Conservation (phyloP, 139 green algal species). For the Volvox reticuliferus region DNA sequence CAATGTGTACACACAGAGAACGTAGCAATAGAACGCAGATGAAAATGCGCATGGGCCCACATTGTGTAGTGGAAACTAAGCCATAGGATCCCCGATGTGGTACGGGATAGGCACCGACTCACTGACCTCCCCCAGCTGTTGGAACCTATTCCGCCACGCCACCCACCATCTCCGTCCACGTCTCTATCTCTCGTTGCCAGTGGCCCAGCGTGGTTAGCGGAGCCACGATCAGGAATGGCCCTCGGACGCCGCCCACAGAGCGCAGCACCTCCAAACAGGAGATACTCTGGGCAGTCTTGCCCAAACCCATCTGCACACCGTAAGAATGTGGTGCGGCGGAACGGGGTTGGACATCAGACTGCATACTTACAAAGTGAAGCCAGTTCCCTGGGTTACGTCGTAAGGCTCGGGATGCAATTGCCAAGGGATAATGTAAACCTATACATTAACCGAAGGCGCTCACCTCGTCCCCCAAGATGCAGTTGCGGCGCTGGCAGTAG, state of each 20-base stretch:
- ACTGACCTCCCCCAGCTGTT: too few species aligned
- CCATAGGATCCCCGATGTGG: too few species aligned
- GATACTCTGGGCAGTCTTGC: constrained; percentile 93
- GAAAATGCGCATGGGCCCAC: too few species aligned
- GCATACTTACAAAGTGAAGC: too few species aligned
- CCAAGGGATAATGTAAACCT: too few species aligned
- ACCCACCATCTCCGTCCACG: constrained; percentile 88
- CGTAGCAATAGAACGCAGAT: too few species aligned
- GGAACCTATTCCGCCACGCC: neutral
- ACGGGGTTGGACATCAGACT: too few species aligned
- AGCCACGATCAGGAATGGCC: constrained; percentile 93
- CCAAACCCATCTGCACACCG: constrained; percentile 90
- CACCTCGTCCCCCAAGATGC: constrained; percentile 95
- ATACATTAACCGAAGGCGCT: neutral
- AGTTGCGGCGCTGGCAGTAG: constrained; percentile 69
- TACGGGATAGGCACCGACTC: too few species aligned
- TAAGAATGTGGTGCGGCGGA: neutral
- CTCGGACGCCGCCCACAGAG: constrained; percentile 61
- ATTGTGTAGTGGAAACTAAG: too few species aligned
- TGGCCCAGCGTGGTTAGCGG: constrained; percentile 94
- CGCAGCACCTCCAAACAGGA: constrained; percentile 77
- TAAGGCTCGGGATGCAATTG: too few species aligned
- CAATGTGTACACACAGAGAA: too few species aligned
- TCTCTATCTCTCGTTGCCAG: constrained; percentile 94
- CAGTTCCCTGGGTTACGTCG: too few species aligned